Base-by-base conservation (phyloP, 2,329 filamentous ascomycete genomes). In the Aspergillus intermedius region DNA sequence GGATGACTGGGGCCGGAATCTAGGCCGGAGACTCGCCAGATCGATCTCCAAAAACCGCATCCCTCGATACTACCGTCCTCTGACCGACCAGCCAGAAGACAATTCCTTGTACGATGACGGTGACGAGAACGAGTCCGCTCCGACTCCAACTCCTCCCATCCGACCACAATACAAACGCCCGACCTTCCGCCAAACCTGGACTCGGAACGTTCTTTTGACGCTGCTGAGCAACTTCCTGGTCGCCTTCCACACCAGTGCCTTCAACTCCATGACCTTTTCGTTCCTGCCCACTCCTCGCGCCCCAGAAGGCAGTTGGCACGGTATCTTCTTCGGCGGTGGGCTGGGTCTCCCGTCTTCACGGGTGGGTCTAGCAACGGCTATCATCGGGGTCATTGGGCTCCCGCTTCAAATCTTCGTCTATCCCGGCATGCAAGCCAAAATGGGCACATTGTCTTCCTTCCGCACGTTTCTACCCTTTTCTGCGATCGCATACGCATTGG, bases 361-460 rank as follows among this genome's bases (percentile, higher is more conserved):
- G 2, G 85, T 93, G 28, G 88, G 88, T n/a, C 71, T 87, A 40
- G 86, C 86, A 4, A 89, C 91, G 72, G 83, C 87, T 2, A 83
- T 87, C 45, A 77, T 93, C 13, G 88, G 88, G 7, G 69, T 80
- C 44, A 82, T 91, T 40, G 88, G 88, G n/a, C 84, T 93, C 34
- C 71, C 76, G 0, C 73, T 93, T 42, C 86, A 88, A 62, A 77
- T 88, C 19, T 74, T 86, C 44, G 69, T 88, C 8, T 91, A 91
- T 61, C 87, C 87, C 1, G 69, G 70, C 25, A 70, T 89, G 15
- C 87, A 87, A 42, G 72, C 76, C 2, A 77, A 77, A 2, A 76
- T 88, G 1, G 88, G 87, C 30, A 86, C 85, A 1, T 69, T 90
- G 46, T 73, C 74, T 4, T 83, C 82, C 40, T 89, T 84, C 75